phyloP scores from a whole-genome alignment of 1,284 basidiomycete genomes.

The Sporisorium iseilematis-ciliati region DNA sequence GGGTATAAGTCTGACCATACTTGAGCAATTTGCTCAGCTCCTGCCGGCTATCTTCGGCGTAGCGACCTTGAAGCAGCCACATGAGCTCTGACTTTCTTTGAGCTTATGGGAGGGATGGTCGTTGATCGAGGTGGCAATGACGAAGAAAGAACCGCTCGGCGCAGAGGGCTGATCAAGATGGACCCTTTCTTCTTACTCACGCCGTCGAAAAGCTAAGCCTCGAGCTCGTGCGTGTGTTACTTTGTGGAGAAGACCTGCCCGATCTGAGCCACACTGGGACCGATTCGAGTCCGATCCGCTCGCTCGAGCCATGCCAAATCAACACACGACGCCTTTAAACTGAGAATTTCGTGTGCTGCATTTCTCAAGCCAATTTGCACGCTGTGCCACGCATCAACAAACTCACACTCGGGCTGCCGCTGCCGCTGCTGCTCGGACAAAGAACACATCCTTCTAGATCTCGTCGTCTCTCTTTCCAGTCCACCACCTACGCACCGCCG shows the following conservation, averaged over 20 bases:
- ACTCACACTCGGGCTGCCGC: too few relatives aligned
- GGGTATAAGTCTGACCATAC: conserved; percentile 51
- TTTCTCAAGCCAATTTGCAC: too few relatives aligned
- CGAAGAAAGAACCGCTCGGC: not conserved
- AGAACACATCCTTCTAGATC: not conserved
- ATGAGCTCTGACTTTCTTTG: conserved; percentile 12
- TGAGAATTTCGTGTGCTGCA: too few relatives aligned
- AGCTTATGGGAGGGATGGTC: not conserved
- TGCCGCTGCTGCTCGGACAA: too few relatives aligned
- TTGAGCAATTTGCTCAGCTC: conserved; percentile 54
- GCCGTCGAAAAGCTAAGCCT: conserved; percentile 1
- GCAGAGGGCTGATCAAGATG: not conserved
- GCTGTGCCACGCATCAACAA: too few relatives aligned
- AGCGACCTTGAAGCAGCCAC: conserved; percentile 57
- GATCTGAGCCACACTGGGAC: not conserved
- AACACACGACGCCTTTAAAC: not conserved
- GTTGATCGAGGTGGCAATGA: not conserved
- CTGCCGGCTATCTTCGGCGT: conserved; percentile 46
- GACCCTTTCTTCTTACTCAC: conserved; percentile 14
- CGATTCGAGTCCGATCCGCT: not conserved
- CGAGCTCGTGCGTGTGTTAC: conserved; percentile 9
- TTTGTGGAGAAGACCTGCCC: conserved; percentile 16
- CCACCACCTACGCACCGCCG: not conserved
- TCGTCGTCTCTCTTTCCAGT: not conserved
- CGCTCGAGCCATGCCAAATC: conserved; percentile 18